Conservation (phyloP, 148 eudicot species). For the Fallopia convolvulus region DNA sequence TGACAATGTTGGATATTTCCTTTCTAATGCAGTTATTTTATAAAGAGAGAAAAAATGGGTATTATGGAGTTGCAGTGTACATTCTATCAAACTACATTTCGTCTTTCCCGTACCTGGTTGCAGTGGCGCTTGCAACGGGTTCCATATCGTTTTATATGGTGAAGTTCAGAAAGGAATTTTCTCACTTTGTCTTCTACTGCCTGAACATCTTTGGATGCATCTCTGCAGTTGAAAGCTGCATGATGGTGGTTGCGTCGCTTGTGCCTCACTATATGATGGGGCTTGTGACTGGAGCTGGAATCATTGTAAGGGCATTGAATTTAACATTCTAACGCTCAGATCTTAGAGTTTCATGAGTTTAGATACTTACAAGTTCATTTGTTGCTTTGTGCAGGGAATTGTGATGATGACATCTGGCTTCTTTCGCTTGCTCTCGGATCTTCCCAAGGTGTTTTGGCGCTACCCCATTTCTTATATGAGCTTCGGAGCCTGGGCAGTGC, state of each 20-base stretch:
- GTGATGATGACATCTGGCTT: slow-evolving; percentile 95
- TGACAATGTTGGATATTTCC: background rate
- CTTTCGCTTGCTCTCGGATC: slow-evolving; percentile 76
- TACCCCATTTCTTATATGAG: slow-evolving; percentile 76
- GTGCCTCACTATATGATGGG: slow-evolving; percentile 76
- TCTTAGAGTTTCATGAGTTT: background rate
- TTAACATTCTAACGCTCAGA: background rate
- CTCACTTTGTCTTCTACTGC: slow-evolving; percentile 38
- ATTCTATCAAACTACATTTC: slow-evolving; percentile 73
- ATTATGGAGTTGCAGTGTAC: slow-evolving; percentile 74
- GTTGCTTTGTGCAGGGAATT: slow-evolving; percentile 49
- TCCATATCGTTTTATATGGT: slow-evolving; percentile 76
- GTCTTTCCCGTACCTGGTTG: slow-evolving; percentile 66
- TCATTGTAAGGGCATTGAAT: slow-evolving; percentile 35
- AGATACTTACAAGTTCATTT: slow-evolving; percentile 8
- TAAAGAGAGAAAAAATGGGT: slow-evolving; percentile 65
- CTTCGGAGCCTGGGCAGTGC: slow-evolving; percentile 70
- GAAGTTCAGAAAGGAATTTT: slow-evolving; percentile 50
- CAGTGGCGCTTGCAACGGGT: slow-evolving; percentile 41
- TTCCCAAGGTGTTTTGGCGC: slow-evolving; percentile 84
- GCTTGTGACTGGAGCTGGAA: slow-evolving; percentile 65
- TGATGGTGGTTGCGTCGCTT: slow-evolving; percentile 72
- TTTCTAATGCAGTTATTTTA: slow-evolving; percentile 49
- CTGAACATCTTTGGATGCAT: slow-evolving; percentile 49
- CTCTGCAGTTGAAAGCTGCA: slow-evolving; percentile 72